Base-by-base conservation (phyloP, 768 basidiomycete species). In the Lentinula aciculospora region DNA sequence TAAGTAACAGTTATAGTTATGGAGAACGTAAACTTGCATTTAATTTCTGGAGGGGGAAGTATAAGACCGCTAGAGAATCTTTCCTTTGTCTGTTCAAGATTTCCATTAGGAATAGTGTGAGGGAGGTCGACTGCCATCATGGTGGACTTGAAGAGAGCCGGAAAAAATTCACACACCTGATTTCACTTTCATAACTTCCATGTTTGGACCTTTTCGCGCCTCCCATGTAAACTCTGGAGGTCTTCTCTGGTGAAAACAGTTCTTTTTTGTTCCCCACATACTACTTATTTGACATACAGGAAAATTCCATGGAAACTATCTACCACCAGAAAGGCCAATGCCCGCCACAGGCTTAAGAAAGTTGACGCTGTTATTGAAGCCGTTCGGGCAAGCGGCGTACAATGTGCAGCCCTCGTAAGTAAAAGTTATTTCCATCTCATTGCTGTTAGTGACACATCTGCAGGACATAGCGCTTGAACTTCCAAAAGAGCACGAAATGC, bases 281-380 rank as follows among this genome's bases (percentile, higher is more conserved):
- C 56, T 28, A 64, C 32, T 62, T n/a, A 21, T 29, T 8, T 37
- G 27, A 58, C 21, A 51, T 13, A n/a, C 67, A 98, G 95, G 95
- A 98, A 98, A 76, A 84, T 81, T 15, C 95, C 96, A 51, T 98
- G 92, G 92, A 88, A 91, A 67, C 72, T 99, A 64, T 97, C 94
- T 15, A 72, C 81, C 17, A 95, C 94, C 3, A 85, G 96, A 59
- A 98, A 98, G 75, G 91, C 92, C 23, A 95, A 97, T 63, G 91
- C 86, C 56, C 84, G 97, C 25, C 75, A 86, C 49, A 81, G 97
- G 58, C 82, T 99, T 60, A 94, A 92, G 79, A 87, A 83, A 66
- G 96, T 98, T 34, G 97, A 99, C 75, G 74, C 83, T 1, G 96
- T 98, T 57, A 96, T 99, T 60, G 89, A 93, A 60, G 83, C 94